Evolutionary conservation across 768 basidiomycete species (phyloP), one percentile per base, ranked within the genome.

Genomic region (Boletus huronensis): DNA sequence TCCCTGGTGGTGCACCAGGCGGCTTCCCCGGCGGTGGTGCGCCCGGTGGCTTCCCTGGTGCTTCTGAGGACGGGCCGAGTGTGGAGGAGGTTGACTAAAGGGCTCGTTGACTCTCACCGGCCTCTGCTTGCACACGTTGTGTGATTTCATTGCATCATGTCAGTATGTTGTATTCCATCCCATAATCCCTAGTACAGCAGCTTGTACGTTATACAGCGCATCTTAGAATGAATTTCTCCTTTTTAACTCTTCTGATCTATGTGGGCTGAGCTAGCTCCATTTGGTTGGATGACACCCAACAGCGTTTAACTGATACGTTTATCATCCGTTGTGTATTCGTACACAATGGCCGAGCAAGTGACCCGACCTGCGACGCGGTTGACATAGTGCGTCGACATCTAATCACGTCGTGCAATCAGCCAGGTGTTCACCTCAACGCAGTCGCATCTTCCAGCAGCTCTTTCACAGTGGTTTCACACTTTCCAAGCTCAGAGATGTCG

Each of bases 81-180:
- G 92, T 94, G 50, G 92, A 95, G 79, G 92, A 94, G 76, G 93
- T 93, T 64, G 87, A 90, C 70, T 90, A 81, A 80, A 58, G 54
- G 60, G 52, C 54, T 53, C 41, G 46, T n/a, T 39, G 52, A 48
- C 39, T n/a, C 8, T 17, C 29, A 31, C 31, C 40, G 56, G 58
- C 59, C 62, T 60, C 36, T 50, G 48, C 48, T 61, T 58, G 65
- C 60, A 58, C 63, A 43, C 49, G 57, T 55, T 52, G 54, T 68
- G 44, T 43, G 53, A 63, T 63, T 60, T 55, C 60, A 55, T 57
- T 55, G 70, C 70, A 72, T 70, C 53, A 47, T 64, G 64, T 58
- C 60, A 60, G 52, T 70, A 70, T 53, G 63, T 60, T 64, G 66
- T 71, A 68, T 54, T 55, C 45, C 61, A 70, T 57, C 34, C 44